Base-by-base conservation (phyloP, 164 flowering plant species). In the Santalum album region DNA sequence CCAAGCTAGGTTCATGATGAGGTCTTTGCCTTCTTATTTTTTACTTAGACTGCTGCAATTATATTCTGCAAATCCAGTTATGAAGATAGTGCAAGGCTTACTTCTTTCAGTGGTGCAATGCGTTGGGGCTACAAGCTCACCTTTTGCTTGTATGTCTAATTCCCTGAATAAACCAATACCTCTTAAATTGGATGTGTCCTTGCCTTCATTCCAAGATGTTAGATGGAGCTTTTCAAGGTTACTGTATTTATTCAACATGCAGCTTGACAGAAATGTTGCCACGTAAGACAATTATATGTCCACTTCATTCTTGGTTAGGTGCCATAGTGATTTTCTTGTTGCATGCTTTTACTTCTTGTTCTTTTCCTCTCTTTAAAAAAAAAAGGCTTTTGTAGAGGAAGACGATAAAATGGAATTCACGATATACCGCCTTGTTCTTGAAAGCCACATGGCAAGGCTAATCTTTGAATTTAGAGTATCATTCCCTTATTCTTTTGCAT, bases 211-310 rank as follows among this genome's bases (percentile, higher is more conserved):
- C 55, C 75, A 76, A 64, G 95, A 86, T 61, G 57, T 86, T 54
- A 70, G 51, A 62, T 87, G 96, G 98, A 77, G 57, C 69, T 61
- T 82, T 46, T 59, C 85, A 53, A 72, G 96, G 61, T 49, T 86
- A 49, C 35, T 86, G 12, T 91, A 91, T 72, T 54, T 87, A 57
- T 84, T 87, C 80, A 81, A 91, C 76, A 68, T 75, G 36, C 96
- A 84, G 64, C 75, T 91, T 44, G 98, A 91, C 67, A 80, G 81
- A 65, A 87, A 87, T 69, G 77, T 91, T 29, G 79, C 85, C 46
- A 82, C 72, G 97, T 87, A 80, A 81, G 97, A 69, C 36, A 52
- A 51, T 12, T 22, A 20, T 23, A 34, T 45, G 25, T 49, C 51
- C 22, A 46, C 27, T 53, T 67, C 35, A 40, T 39, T 57, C 24